Evolutionary conservation across 1,284 basidiomycete genomes (phyloP).

Genomic region (Cutaneotrichosporon sp.): DNA sequence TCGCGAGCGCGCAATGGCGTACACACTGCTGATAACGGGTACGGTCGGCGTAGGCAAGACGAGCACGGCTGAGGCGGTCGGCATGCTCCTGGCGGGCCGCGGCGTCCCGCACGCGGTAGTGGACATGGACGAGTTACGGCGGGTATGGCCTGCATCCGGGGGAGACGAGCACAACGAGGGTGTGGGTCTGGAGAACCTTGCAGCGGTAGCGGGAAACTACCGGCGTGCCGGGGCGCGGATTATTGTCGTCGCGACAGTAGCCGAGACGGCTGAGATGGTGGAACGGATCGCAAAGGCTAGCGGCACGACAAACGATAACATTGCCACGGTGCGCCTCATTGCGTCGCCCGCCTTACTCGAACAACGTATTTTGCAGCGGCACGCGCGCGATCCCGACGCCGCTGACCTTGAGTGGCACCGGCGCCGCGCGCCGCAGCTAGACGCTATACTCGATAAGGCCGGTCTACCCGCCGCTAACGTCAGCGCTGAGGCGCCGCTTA

Average conservation of each 20-base stretch:
- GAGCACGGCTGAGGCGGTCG: conserved; percentile 1
- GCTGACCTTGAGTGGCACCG: not conserved
- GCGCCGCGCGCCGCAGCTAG: conserved; percentile 2
- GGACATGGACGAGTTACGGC: conserved; percentile 1
- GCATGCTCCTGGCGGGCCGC: not conserved
- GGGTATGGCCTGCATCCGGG: not conserved
- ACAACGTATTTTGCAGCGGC: not conserved
- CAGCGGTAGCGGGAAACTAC: not conserved
- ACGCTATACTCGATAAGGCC: not conserved
- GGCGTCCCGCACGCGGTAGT: conserved; percentile 3
- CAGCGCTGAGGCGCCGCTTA: not conserved
- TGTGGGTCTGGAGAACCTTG: not conserved
- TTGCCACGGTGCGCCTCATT: conserved; percentile 1
- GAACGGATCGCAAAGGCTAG: not conserved
- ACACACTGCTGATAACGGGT: conserved; percentile 4
- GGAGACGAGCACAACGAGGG: not conserved
- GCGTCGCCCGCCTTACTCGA: not conserved
- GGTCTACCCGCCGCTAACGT: not conserved
- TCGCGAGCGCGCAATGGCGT: not conserved
- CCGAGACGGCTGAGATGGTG: not conserved
- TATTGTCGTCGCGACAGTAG: not conserved
- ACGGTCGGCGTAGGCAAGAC: conserved; percentile 6
- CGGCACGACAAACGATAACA: not conserved
- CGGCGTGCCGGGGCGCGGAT: not conserved
- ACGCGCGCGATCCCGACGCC: not conserved